These are phyloP conservation scores for Zygosaccharomyces pseudobailii DNA, from an alignment of 1,139 yeast species.

Conservation along the genomic window DNA sequence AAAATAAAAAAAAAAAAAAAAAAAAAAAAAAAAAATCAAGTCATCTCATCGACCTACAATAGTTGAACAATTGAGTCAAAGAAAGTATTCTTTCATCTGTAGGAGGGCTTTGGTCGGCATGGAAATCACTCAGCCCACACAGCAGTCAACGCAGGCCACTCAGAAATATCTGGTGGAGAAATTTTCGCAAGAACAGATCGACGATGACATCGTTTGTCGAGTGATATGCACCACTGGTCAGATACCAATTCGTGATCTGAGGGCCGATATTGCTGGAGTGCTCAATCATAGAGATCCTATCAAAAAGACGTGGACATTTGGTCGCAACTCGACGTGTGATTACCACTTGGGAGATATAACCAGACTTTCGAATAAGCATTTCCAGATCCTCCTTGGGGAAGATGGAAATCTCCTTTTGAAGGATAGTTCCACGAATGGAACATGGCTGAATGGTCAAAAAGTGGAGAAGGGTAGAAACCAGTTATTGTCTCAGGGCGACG, in stretches of 20 bases:
- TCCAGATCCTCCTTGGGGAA: slow-evolving; percentile 55
- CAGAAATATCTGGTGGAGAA: slow-evolving; percentile 37
- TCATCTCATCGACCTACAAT: neutral
- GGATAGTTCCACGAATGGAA: slow-evolving; percentile 84
- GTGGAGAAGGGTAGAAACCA: slow-evolving; percentile 78
- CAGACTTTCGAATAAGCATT: slow-evolving; percentile 74
- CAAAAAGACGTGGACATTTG: slow-evolving; percentile 65
- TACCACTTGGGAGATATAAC: slow-evolving; percentile 61
- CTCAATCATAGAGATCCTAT: slow-evolving; percentile 23
- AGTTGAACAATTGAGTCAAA: neutral
- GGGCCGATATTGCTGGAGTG: slow-evolving; percentile 36
- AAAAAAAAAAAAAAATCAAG: neutral
- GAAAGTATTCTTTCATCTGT: neutral
- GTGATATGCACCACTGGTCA: slow-evolving; percentile 70
- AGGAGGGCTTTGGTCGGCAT: slow-evolving; percentile 3
- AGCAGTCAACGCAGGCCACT: slow-evolving; percentile 64
- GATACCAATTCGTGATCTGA: slow-evolving; percentile 43
- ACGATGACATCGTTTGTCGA: slow-evolving; percentile 44
- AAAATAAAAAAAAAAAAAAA: neutral
- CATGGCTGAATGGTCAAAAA: slow-evolving; percentile 70
- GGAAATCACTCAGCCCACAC: slow-evolving; percentile 45
- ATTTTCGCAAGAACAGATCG: slow-evolving; percentile 38
- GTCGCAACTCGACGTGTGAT: slow-evolving; percentile 62
- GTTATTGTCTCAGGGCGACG: slow-evolving; percentile 86
- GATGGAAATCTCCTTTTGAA: slow-evolving; percentile 59